Evolutionary conservation across 257 asterid genomes (phyloP).

Genomic region (Lycium barbarum): DNA sequence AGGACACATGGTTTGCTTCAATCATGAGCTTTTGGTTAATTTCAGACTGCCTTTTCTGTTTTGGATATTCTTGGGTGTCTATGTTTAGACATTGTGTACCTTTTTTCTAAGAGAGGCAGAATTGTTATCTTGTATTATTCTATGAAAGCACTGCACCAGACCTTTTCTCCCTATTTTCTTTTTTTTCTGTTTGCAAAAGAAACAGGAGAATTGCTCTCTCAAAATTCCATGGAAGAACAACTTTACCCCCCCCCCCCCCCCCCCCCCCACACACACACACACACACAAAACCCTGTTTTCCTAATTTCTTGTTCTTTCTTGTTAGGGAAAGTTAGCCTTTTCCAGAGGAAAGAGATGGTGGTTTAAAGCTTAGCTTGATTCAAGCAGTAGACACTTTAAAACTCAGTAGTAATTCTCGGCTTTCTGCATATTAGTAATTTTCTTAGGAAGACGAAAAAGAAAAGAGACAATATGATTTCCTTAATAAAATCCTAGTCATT

Average conservation of each 20-base stretch:
- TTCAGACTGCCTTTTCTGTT: not conserved
- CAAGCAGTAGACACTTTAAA: not conserved
- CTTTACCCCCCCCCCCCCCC: too few species aligned
- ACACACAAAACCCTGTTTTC: too few species aligned
- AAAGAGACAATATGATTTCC: not conserved
- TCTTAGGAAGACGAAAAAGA: not conserved
- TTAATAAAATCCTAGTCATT: not conserved
- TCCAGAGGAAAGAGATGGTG: too few species aligned
- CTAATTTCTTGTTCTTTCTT: too few species aligned
- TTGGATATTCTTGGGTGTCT: not conserved
- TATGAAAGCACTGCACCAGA: not conserved
- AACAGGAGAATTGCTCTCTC: too few species aligned
- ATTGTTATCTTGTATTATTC: not conserved
- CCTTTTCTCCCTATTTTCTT: not conserved
- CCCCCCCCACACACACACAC: too few species aligned
- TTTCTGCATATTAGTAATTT: not conserved
- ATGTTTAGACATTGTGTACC: not conserved
- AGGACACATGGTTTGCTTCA: not conserved
- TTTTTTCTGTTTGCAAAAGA: too few species aligned
- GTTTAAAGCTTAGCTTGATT: not conserved
- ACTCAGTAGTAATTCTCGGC: not conserved
- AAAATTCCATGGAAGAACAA: too few species aligned
- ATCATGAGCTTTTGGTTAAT: not conserved
- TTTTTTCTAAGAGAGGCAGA: not conserved
- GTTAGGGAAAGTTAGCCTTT: too few species aligned